Conservation (phyloP, 805 yeast genomes). For the Wickerhamiella parazyma region DNA sequence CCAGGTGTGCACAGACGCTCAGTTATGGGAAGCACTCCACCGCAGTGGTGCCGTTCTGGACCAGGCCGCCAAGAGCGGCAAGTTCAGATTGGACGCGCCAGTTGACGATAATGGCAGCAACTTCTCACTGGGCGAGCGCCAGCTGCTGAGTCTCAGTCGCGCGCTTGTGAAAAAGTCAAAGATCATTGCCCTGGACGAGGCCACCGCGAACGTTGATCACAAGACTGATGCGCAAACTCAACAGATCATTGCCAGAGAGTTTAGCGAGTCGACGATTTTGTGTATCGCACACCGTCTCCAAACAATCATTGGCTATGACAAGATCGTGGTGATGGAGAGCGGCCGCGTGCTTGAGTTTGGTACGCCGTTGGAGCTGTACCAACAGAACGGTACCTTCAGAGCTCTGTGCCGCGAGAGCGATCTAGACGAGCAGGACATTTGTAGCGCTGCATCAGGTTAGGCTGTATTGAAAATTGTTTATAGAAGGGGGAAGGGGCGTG, state of each 20-base stretch:
- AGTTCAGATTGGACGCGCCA: constrained; percentile 44
- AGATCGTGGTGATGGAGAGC: constrained; percentile 43
- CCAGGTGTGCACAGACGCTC: constrained; percentile 37
- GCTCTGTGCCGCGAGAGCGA: not conserved
- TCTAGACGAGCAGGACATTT: not conserved
- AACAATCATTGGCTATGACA: constrained; percentile 47
- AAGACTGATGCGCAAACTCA: constrained; percentile 59
- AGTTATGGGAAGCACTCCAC: constrained; percentile 56
- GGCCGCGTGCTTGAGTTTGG: constrained; percentile 44
- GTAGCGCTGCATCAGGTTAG: not conserved
- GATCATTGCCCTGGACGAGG: constrained; percentile 58
- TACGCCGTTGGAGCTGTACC: constrained; percentile 33
- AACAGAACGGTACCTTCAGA: not conserved
- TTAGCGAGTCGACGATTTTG: constrained; percentile 47
- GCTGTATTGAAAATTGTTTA: no score
- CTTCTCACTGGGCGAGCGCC: constrained; percentile 56
- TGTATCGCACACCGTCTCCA: constrained; percentile 62
- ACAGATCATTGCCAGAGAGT: constrained; percentile 42
- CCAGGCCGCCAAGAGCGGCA: constrained; percentile 20
- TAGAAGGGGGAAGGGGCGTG: no score
- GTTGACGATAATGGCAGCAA: constrained; percentile 61
- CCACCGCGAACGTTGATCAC: constrained; percentile 64
- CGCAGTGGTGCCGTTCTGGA: constrained; percentile 34
- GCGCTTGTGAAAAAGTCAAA: constrained; percentile 52
- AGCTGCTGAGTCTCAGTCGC: constrained; percentile 53